A percentile compares a stretch with the other conserved stretches of the same genome.
phyloP scores from a whole-genome alignment of 78 protist genomes.

The Dictyostelium brefeldianum region DNA sequence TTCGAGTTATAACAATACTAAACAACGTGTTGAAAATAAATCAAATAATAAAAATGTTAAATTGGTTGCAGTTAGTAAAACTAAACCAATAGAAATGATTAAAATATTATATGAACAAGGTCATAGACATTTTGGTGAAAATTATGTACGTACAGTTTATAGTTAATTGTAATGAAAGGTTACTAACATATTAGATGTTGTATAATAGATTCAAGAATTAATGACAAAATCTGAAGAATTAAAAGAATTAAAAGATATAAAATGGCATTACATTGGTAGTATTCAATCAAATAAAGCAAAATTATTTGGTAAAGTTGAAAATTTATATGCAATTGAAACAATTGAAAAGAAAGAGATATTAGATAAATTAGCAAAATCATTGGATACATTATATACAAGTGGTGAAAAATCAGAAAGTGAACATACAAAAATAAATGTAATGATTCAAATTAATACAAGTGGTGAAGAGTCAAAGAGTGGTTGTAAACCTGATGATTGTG shows the following conservation, averaged over 20 bases:
- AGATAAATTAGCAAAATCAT: constrained; percentile 47
- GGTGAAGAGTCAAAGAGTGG: constrained; percentile 78
- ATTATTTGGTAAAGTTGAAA: neutral
- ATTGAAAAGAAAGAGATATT: constrained; percentile 30
- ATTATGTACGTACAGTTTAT: too few species aligned
- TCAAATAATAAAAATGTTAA: neutral
- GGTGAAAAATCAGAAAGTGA: neutral
- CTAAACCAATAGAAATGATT: constrained; percentile 69
- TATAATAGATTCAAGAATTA: constrained; percentile 72
- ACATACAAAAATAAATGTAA: constrained; percentile 26
- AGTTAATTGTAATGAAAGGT: neutral
- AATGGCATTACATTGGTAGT: constrained; percentile 84
- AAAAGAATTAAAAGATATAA: constrained; percentile 37
- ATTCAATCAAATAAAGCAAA: constrained; percentile 78
- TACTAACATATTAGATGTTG: neutral
- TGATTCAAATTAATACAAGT: constrained; percentile 85
- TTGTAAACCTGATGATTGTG: constrained; percentile 40
- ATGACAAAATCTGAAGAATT: constrained; percentile 69
- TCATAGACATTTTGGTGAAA: constrained; percentile 83
- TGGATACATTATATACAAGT: neutral
- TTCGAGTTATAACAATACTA: constrained; percentile 3
- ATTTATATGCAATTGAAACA: constrained; percentile 41
- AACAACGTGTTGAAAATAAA: constrained; percentile 9
- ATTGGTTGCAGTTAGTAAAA: constrained; percentile 80
- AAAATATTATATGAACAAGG: constrained; percentile 58